Percentiles rank a stretch among this genome's conserved stretches.
Evolutionary conservation across 495 filamentous ascomycete species (phyloP).

Genomic region (Extremus antarcticus): DNA sequence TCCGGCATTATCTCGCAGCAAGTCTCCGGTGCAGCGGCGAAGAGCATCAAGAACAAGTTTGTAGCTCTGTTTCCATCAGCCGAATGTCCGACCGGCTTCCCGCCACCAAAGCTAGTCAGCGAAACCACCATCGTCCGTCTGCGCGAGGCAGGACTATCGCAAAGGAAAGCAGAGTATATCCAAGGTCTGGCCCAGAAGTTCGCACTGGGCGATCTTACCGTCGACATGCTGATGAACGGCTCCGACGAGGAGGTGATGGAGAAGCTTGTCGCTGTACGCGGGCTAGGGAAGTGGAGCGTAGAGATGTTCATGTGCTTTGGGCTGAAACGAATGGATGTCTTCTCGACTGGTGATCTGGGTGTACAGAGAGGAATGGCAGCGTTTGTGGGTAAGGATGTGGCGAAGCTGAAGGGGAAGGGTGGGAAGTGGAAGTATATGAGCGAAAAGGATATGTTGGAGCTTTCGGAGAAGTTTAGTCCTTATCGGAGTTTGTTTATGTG

Average conservation of each 20-base stretch:
- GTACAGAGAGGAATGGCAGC: constrained; percentile 92
- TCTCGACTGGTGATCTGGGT: constrained; percentile 84
- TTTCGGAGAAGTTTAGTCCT: constrained; percentile 68
- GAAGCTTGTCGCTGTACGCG: constrained; percentile 72
- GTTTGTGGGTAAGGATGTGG: constrained; percentile 71
- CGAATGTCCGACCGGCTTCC: constrained; percentile 44
- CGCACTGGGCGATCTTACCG: constrained; percentile 56
- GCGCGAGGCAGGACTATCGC: constrained; percentile 75
- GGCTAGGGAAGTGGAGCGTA: constrained; percentile 81
- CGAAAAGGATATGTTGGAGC: constrained; percentile 81
- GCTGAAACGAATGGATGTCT: constrained; percentile 85
- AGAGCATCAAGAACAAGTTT: constrained; percentile 77
- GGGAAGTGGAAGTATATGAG: constrained; percentile 97
- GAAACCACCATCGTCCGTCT: constrained; percentile 48
- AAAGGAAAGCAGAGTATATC: constrained; percentile 91
- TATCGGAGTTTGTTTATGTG: constrained; percentile 76
- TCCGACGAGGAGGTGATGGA: constrained; percentile 77
- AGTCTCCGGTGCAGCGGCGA: constrained; percentile 84
- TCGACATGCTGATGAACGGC: constrained; percentile 60
- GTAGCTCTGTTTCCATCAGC: constrained; percentile 54
- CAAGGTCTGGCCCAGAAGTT: constrained; percentile 78
- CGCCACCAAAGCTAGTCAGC: constrained; percentile 62
- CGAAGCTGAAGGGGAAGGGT: constrained; percentile 69
- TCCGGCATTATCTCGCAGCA: constrained; percentile 92
- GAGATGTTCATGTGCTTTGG: constrained; percentile 96